Conservation (phyloP, 495 filamentous ascomycete genomes). For the Aspergillus indologenus region DNA sequence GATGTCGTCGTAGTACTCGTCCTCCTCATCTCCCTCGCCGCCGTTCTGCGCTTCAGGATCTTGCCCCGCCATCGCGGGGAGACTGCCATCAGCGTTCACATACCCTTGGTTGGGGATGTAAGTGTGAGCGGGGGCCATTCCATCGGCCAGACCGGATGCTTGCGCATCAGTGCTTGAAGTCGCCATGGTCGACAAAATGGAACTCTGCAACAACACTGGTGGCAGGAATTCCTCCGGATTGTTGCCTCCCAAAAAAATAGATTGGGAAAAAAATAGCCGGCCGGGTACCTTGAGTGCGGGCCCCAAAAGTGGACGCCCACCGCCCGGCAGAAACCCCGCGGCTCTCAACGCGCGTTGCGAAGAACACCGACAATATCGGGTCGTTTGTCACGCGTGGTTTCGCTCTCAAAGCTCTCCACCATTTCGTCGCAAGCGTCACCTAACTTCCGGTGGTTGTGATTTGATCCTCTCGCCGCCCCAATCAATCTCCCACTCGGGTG, state of each 20-base stretch:
- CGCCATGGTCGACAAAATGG: conserved; percentile 23
- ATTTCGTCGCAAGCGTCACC: background rate
- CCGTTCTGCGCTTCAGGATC: conserved; percentile 29
- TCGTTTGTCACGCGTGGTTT: conserved; percentile 17
- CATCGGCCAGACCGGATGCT: conserved; percentile 39
- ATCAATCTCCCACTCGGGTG: background rate
- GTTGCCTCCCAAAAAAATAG: conserved; percentile 6
- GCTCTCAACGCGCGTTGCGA: conserved; percentile 19
- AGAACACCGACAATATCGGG: background rate
- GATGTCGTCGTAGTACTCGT: conserved; percentile 57
- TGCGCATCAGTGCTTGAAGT: conserved; percentile 22
- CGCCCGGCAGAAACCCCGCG: conserved; percentile 47
- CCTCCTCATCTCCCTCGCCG: conserved; percentile 42
- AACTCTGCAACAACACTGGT: background rate
- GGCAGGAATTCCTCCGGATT: background rate
- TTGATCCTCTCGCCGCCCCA: conserved; percentile 3
- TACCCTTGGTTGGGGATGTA: conserved; percentile 58
- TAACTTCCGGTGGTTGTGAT: background rate
- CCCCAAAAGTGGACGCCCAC: conserved; percentile 19
- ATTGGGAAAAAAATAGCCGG: conserved; percentile 22
- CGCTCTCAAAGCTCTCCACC: background rate
- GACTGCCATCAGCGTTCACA: conserved; percentile 31
- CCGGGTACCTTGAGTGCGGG: conserved; percentile 10
- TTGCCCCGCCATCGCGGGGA: conserved; percentile 37
- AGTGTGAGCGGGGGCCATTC: conserved; percentile 47